Base-by-base conservation (phyloP, 2,329 filamentous ascomycete genomes). In the Phaeosphaeriaceae sp. region DNA sequence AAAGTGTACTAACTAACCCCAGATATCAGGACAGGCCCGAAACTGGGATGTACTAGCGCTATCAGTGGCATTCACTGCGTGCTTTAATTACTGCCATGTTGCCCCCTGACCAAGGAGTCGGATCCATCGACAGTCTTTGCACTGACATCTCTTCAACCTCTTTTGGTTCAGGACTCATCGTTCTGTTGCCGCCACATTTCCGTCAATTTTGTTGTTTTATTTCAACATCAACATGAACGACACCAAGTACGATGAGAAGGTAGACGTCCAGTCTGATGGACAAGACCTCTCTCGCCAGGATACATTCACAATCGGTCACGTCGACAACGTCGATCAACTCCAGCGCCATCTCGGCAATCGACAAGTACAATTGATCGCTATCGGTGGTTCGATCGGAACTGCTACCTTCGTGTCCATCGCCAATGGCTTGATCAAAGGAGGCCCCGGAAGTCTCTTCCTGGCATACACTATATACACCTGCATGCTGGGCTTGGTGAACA, bases 391-490 rank as follows among this genome's bases (percentile, higher is more conserved):
- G 3, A 74, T 74, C 44, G 71, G 71, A 21, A 74, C 71, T 4
- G 69, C 82, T 1, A 80, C 86, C 45, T 87, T 87, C 73, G 82
- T 87, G 68, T 84, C 80, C 57, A 89, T 89, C 64, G 85, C 86
- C 54, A 77, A 77, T 59, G 86, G 85, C 57, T 71, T 84, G 7
- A 68, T 73, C 54, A 73, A 74, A 49, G 81, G 80, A 49, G 82
- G 82, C 13, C 81, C 82, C 5, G 80, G 74, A 44, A 83, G 79
- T 57, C 77, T 89, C 46, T 80, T 89, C 60, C 72, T 89, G 56
- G 85, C 83, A 33, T 89, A 84, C 69, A 80, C 79, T 17, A 58
- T 86, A 47, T 87, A 88, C 70, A 79, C 78, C 22, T 69, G 77
- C 64, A 70, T 88, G 54, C 78, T 88, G 52, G 86, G 79, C 21